phyloP scores from a whole-genome alignment of 2,329 filamentous ascomycete genomes.

The Xylaria sp. region DNA sequence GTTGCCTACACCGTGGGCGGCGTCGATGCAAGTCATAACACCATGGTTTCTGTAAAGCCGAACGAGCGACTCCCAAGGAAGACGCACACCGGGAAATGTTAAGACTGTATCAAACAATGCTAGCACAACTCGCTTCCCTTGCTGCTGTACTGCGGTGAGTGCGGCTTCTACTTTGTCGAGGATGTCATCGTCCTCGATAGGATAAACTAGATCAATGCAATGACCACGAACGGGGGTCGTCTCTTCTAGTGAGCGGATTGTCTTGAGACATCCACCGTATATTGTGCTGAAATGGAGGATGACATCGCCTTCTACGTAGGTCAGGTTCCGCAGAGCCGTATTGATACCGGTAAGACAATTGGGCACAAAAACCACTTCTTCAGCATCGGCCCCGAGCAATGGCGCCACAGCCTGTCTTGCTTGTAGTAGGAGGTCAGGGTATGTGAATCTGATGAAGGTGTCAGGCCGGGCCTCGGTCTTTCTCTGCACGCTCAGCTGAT shows the following conservation, averaged over 20 bases:
- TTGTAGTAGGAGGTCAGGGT: constrained; percentile 64
- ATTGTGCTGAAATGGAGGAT: constrained; percentile 75
- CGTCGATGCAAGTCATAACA: constrained; percentile 75
- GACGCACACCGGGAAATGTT: constrained; percentile 73
- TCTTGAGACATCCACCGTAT: constrained; percentile 75
- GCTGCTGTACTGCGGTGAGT: constrained; percentile 59
- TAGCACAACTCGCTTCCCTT: constrained; percentile 67
- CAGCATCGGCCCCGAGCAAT: constrained; percentile 68
- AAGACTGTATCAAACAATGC: constrained; percentile 78
- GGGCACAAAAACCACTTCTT: constrained; percentile 73
- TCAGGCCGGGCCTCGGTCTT: constrained; percentile 71
- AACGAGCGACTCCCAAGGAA: constrained; percentile 75
- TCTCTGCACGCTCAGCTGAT: constrained; percentile 64
- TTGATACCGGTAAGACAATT: constrained; percentile 79
- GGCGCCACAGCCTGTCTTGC: constrained; percentile 69
- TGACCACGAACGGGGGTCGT: constrained; percentile 56
- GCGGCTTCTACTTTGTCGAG: constrained; percentile 63
- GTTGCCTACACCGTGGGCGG: constrained; percentile 76
- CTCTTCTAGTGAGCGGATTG: constrained; percentile 69
- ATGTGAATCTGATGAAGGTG: constrained; percentile 71
- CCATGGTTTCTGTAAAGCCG: constrained; percentile 66
- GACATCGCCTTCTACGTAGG: constrained; percentile 68
- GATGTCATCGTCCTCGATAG: constrained; percentile 69
- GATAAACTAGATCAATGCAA: constrained; percentile 68
- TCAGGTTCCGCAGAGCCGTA: constrained; percentile 73